phyloP scores from a whole-genome alignment of 768 basidiomycete species.

The Trametopsis cervina region DNA sequence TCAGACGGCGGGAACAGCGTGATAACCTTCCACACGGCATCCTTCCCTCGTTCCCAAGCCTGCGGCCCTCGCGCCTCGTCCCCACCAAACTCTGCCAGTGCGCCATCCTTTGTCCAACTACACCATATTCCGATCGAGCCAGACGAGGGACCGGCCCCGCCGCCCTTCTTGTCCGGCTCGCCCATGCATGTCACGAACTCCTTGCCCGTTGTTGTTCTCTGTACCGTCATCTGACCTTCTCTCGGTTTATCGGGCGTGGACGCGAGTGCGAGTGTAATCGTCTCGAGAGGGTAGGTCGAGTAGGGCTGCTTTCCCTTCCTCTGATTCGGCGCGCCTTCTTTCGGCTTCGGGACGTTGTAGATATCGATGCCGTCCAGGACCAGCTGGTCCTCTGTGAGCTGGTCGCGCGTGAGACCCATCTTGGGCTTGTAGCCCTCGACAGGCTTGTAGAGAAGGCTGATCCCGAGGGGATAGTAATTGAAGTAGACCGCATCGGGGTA shows the following conservation, averaged over 20 bases:
- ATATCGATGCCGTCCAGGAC: constrained; percentile 71
- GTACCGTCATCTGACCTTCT: constrained; percentile 36
- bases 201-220: constrained; percentile 55
- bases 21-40: constrained; percentile 70
- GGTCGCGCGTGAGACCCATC: constrained; percentile 35
- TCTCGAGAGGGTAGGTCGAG: constrained; percentile 48
- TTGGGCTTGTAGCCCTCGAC: constrained; percentile 54
- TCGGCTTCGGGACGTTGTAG: constrained; percentile 53
- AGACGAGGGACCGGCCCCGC: constrained; percentile 76
- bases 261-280: constrained; percentile 40
- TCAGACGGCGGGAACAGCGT: constrained; percentile 49
- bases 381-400: constrained; percentile 45
- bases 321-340: constrained; percentile 22
- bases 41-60: constrained; percentile 84
- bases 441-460: constrained; percentile 77
- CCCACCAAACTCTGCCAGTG: constrained; percentile 86
- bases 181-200: constrained; percentile 71
- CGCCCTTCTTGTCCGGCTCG: constrained; percentile 88
- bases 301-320: constrained; percentile 38
- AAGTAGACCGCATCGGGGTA: constrained; percentile 84
- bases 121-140: constrained; percentile 91
- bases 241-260: constrained; percentile 22
- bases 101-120: constrained; percentile 77
- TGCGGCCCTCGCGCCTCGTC: constrained; percentile 70
- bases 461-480: constrained; percentile 73